A percentile compares a stretch with the other conserved stretches of the same genome.
Evolutionary conservation across 2,329 filamentous ascomycete genomes (phyloP).

Genomic region (Meredithiella fracta): DNA sequence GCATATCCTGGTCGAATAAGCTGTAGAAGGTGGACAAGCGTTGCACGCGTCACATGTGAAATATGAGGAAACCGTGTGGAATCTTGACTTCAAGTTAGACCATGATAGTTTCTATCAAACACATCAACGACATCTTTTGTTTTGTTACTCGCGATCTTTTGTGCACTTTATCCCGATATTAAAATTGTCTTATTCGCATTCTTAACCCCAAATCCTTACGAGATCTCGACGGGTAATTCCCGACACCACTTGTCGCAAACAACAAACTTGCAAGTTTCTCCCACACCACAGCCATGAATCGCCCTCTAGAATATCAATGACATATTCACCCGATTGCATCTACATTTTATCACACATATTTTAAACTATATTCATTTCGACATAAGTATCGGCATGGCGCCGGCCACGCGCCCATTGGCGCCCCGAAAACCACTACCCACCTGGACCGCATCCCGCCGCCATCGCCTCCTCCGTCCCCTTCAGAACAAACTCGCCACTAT

Average conservation of each 20-base stretch:
- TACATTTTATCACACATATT: too few relatives aligned
- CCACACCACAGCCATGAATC: too few relatives aligned
- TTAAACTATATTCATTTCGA: background rate
- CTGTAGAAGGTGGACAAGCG: background rate
- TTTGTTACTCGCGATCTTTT: too few relatives aligned
- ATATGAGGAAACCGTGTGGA: too few relatives aligned
- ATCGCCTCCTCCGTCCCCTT: constrained; percentile 10
- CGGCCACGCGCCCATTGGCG: background rate
- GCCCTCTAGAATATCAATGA: too few relatives aligned
- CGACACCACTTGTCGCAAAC: background rate
- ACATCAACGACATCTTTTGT: too few relatives aligned
- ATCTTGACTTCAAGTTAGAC: too few relatives aligned
- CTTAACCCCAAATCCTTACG: background rate
- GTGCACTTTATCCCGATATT: background rate
- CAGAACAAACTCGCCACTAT: constrained; percentile 8
- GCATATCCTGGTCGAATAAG: background rate
- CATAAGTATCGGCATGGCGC: background rate
- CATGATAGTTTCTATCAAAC: too few relatives aligned
- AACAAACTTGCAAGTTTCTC: too few relatives aligned
- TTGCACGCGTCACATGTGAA: background rate
- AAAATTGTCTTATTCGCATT: background rate
- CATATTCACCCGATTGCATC: too few relatives aligned
- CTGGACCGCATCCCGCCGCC: constrained; percentile 12
- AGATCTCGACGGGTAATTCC: background rate
- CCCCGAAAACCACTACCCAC: background rate